Percentiles rank a stretch among this genome's conserved stretches.
These are phyloP conservation scores for Trichophyton rubrum DNA, from an alignment of 2,329 filamentous ascomycete genomes.

Conservation along the genomic window DNA sequence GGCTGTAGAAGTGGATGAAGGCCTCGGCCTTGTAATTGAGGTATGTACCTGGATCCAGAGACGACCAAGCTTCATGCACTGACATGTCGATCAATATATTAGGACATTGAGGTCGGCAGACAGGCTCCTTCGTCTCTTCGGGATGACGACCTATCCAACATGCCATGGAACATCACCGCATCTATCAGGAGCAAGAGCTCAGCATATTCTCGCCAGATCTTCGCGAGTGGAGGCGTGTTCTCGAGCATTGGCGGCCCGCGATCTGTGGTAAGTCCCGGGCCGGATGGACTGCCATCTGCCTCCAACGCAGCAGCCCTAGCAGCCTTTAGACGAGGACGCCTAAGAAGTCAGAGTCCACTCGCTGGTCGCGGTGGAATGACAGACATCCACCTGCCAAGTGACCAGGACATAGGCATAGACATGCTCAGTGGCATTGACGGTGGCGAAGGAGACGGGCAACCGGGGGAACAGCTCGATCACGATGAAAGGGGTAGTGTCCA, in stretches of 20 bases:
- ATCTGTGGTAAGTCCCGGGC: slow-evolving; percentile 15
- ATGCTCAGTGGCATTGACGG: slow-evolving; percentile 12
- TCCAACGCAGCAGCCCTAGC: not conserved
- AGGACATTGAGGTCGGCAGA: slow-evolving; percentile 56
- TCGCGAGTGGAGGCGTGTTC: slow-evolving; percentile 13
- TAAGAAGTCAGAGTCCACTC: slow-evolving; percentile 50
- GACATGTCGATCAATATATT: not conserved
- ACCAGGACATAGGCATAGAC: slow-evolving; percentile 12
- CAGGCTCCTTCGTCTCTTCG: slow-evolving; percentile 53
- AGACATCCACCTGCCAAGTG: not conserved
- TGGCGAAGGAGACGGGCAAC: slow-evolving; percentile 15
- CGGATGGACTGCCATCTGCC: slow-evolving; percentile 13
- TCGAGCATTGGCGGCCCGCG: slow-evolving; percentile 22
- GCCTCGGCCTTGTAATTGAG: slow-evolving; percentile 2
- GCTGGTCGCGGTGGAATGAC: slow-evolving; percentile 36
- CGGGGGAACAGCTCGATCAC: slow-evolving; percentile 15
- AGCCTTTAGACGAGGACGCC: slow-evolving; percentile 33
- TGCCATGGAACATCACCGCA: slow-evolving; percentile 56
- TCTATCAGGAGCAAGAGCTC: slow-evolving; percentile 44
- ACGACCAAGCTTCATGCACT: not conserved
- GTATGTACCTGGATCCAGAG: not conserved
- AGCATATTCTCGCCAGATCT: slow-evolving; percentile 20
- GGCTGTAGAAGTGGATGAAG: slow-evolving; percentile 6
- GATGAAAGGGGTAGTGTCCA: slow-evolving; percentile 14
- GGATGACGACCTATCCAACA: slow-evolving; percentile 53